Evolutionary conservation across 75 land plant genomes (phyloP), one percentile per base, ranked within the genome.

Genomic region (Adiantum capillusveneris): DNA sequence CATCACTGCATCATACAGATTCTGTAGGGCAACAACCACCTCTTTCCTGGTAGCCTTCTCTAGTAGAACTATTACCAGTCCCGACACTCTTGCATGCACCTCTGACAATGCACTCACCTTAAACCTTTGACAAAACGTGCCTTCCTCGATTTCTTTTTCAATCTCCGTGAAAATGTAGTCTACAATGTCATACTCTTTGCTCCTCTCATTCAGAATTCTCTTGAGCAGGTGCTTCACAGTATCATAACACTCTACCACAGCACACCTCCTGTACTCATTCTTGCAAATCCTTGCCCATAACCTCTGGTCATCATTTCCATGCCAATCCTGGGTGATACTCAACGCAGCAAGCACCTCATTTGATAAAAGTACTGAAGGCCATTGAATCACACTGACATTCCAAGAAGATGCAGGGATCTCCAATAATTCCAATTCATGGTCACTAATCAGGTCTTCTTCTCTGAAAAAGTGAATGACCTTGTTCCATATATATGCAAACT

Each of bases 201-300:
- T 56, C 19, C 59, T 36, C 39, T 56, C 67, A 56, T 56, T 56
- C 18, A 65, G 44, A 45, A 65, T 26, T 59, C 43, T 65, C 34
- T 44, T 58, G 22, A 66, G 2, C 30, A 72, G 53, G 59, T 72
- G 71, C 70, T 72, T 72, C 48, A 72, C 27, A 45, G 56, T 72
- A 45, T 66, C 70, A 60, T 72, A 72, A 22, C 57, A 66, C 37
- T 72, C 75, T 18, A 72, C 59, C 18, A 72, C 69, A 43, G 75
- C 75, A 50, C 69, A 72, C 46, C 69, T 43, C 46, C 75, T 43
- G 39, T 65, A 72, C 63, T 72, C 75, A 48, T 50, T 66, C 27
- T 60, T 72, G 48, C 64, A 59, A 27, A 72, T 72, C 39, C 31
- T 66, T 43, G 36, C 50, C 75, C 75, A 72, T 11, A 72, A 30